Base-by-base conservation (phyloP, 768 basidiomycete genomes). In the Boletus coccyginus region DNA sequence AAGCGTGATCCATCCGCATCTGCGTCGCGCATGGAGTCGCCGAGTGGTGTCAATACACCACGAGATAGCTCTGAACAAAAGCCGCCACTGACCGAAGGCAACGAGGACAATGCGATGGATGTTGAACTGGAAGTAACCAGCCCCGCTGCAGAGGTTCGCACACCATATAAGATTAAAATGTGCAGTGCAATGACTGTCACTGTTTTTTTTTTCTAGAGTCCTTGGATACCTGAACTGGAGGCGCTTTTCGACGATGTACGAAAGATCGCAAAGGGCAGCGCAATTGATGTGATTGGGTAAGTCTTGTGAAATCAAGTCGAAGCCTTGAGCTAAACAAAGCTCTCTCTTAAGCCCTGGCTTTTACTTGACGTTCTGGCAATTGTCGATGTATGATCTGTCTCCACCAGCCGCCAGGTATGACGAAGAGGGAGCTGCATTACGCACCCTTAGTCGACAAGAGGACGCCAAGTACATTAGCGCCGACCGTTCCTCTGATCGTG, bases 281-380 rank as follows among this genome's bases (percentile, higher is more conserved):
- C 81, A 10, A 79, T 75, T 52, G 82, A 87, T 36, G 72, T 86
- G 40, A 84, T 95, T 62, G 88, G 90, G 88, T 94, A 70, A 52
- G 88, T 70, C 21, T 46, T 54, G 32, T 46, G 50, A 39, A 40
- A 29, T 58, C 31, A 9, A 57, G 46, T 19, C 50, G 50, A 32
- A 16, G 24, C 49, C 38, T 50, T 54, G 52, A 19, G 24, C 47
- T 60, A 52, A 50, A 56, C 40, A 38, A 16, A n/a, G 24, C 13
- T 52, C 43, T 52, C 43, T 29, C 61, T 49, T 1, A 36, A 97
- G 96, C 4, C 87, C 94, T 31, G 90, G 86, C 3, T 98, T 99
- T 74, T 98, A 94, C 66, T 73, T 92, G 45, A 94, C 95, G 3
- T 99, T 98, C 75, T 99, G 97, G 97, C 95, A 98, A 70, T 73